A percentile compares a stretch with the other conserved stretches of the same genome.
Evolutionary conservation across 345 rosid species (phyloP).

Genomic region (Turritis glabra): DNA sequence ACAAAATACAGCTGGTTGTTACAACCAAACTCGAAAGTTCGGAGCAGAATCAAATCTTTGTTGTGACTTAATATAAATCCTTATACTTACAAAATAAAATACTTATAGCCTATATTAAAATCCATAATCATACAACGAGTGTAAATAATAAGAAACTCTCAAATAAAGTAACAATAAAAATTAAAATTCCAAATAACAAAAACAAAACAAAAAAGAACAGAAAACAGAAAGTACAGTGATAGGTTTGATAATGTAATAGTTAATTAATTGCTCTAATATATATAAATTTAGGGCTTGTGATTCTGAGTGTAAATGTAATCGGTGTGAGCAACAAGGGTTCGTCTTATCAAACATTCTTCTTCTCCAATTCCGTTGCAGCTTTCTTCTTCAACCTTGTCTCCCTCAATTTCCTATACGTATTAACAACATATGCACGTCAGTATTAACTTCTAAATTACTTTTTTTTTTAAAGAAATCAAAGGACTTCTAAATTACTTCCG

Average conservation of each 20-base stretch:
- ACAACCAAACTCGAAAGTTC: conserved; percentile 22
- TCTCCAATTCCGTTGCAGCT: conserved; percentile 51
- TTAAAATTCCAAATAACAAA: neutral
- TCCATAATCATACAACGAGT: conserved; percentile 26
- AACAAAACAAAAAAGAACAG: neutral
- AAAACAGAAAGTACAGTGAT: neutral
- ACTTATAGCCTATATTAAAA: neutral
- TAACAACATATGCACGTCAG: conserved; percentile 1
- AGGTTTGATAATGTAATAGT: conserved; percentile 6
- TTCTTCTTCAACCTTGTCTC: conserved; percentile 34
- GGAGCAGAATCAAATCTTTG: conserved; percentile 6
- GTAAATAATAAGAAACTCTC: conserved; percentile 14
- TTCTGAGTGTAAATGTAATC: conserved; percentile 60
- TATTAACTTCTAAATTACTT: neutral
- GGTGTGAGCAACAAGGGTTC: conserved; percentile 49
- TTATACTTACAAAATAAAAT: neutral
- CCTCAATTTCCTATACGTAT: conserved; percentile 28
- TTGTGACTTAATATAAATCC: conserved; percentile 18
- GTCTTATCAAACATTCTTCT: conserved; percentile 59
- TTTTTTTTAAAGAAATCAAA: too few species aligned
- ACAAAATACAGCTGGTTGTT: conserved; percentile 31
- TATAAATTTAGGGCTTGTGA: conserved; percentile 31
- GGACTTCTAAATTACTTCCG: neutral
- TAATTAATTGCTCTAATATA: neutral
- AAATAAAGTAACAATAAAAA: neutral